Evolutionary conservation across 371 early-diverging fungal species (phyloP).

Genomic region (Mortierella polycephala): DNA sequence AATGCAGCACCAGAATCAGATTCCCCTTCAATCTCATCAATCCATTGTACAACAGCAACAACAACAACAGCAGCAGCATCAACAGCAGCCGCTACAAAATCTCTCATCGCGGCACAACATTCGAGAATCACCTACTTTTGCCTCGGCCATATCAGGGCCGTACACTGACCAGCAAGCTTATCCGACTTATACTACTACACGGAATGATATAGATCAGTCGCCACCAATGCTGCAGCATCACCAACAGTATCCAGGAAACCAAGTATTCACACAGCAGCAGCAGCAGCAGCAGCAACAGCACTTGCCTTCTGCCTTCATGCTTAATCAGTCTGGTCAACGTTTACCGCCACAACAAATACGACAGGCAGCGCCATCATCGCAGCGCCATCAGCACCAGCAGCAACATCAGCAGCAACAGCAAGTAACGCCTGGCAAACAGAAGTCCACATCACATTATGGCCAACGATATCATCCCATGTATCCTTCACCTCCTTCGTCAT

Average conservation of each 20-base stretch:
- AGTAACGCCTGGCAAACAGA: constrained; percentile 33
- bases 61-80: constrained; percentile 13
- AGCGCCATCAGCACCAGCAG: constrained; percentile 14
- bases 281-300: constrained; percentile 21
- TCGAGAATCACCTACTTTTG: not conserved
- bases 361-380: constrained; percentile 16
- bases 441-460: constrained; percentile 32
- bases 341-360: constrained; percentile 6
- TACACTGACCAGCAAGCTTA: constrained; percentile 6
- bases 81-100: constrained; percentile 10
- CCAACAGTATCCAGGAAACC: too few species aligned
- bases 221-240: not conserved
- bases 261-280: constrained; percentile 6
- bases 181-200: not conserved
- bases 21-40: constrained; percentile 20
- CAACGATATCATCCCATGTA: constrained; percentile 48
- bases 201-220: constrained; percentile 4
- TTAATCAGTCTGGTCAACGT: constrained; percentile 3
- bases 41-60: constrained; percentile 22
- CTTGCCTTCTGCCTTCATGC: not conserved
- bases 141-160: not conserved
- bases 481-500: constrained; percentile 42
- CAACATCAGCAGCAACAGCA: constrained; percentile 6
- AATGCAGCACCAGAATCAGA: constrained; percentile 18
- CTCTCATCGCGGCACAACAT: constrained; percentile 2